These are phyloP conservation scores for Taphrina deformans DNA, from an alignment of 1,139 yeast genomes.

Conservation along the genomic window DNA sequence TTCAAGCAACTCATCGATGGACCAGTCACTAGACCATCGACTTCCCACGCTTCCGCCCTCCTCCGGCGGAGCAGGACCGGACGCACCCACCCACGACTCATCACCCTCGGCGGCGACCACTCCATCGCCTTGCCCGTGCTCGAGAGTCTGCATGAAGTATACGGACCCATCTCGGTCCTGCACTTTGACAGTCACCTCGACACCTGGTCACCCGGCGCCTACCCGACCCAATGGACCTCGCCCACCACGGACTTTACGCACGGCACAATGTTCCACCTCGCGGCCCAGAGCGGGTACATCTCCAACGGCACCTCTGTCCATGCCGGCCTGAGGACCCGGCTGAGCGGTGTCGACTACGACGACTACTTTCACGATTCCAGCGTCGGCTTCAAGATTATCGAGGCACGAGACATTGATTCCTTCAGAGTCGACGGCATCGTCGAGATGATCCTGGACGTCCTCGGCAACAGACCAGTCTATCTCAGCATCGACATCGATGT, in stretches of 20 bases:
- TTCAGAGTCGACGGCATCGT: constrained; percentile 51
- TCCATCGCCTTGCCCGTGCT: constrained; percentile 69
- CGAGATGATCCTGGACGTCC: constrained; percentile 54
- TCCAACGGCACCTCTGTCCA: constrained; percentile 61
- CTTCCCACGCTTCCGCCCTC: not conserved
- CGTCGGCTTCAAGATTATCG: constrained; percentile 64
- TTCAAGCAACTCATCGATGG: constrained; percentile 58
- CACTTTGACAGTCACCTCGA: constrained; percentile 51
- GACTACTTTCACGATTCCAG: constrained; percentile 66
- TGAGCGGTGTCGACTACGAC: constrained; percentile 56
- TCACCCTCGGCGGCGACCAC: constrained; percentile 79
- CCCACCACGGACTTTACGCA: constrained; percentile 61
- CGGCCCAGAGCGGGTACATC: constrained; percentile 62
- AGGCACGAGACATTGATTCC: constrained; percentile 70
- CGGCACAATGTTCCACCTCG: constrained; percentile 82
- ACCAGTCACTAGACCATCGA: constrained; percentile 41
- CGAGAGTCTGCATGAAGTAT: constrained; percentile 58
- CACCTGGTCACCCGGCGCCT: constrained; percentile 54
- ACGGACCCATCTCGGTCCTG: constrained; percentile 67
- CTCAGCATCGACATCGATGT: constrained; percentile 76
- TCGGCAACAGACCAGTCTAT: constrained; percentile 62
- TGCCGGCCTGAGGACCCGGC: constrained; percentile 70
- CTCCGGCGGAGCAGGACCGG: constrained; percentile 30
- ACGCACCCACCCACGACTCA: constrained; percentile 39
- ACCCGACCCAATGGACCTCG: constrained; percentile 70